A percentile compares a stretch with the other conserved stretches of the same genome.
Conservation (phyloP, 768 basidiomycete genomes). For the Cystoderma amianthinum region DNA sequence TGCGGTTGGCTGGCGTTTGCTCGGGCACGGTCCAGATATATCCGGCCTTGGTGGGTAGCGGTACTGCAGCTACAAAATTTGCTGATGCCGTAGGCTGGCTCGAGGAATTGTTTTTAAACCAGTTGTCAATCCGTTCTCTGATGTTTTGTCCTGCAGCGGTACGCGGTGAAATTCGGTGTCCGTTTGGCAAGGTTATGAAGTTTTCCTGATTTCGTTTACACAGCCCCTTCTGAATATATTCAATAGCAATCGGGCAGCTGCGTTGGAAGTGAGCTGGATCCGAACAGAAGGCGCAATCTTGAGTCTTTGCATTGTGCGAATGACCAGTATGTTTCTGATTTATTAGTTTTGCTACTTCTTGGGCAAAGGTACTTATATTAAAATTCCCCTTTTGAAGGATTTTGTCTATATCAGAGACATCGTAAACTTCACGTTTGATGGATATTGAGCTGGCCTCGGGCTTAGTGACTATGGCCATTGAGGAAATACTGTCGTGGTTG, state of each 20-base stretch:
- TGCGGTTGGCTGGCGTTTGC: too few species aligned
- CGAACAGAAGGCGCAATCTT: background rate
- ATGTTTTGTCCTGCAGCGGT: background rate
- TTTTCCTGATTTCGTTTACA: background rate
- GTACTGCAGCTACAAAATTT: too few species aligned
- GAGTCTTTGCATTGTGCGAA: background rate
- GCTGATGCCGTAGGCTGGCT: background rate
- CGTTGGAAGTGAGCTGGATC: background rate
- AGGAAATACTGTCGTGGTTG: background rate
- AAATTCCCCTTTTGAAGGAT: background rate
- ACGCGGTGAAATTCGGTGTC: background rate
- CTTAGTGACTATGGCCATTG: background rate
- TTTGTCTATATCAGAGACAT: background rate
- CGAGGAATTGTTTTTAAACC: background rate
- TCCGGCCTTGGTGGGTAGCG: too few species aligned
- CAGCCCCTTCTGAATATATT: background rate
- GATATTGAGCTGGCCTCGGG: background rate
- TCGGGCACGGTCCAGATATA: too few species aligned
- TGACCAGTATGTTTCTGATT: background rate
- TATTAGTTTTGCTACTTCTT: too few species aligned
- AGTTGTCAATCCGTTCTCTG: background rate
- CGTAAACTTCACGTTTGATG: background rate
- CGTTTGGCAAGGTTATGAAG: background rate
- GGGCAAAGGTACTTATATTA: too few species aligned
- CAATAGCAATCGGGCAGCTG: background rate